phyloP scores from a whole-genome alignment of 352 stramenopile genomes.

The Globisporangium acanthophoron region DNA sequence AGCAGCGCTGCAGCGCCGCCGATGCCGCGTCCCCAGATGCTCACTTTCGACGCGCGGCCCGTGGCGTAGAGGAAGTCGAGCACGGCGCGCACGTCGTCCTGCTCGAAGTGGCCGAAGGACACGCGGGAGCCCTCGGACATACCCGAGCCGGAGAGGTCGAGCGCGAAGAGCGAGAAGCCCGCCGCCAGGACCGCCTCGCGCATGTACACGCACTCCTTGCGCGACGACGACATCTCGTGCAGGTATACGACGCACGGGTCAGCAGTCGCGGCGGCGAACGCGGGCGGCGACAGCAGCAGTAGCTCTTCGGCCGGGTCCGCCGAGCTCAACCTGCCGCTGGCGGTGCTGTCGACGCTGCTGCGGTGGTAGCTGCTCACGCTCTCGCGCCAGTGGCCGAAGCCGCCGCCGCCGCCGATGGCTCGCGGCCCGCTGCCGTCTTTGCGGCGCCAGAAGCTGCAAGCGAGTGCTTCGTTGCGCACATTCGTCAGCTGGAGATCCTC shows the following conservation, averaged over 20 bases:
- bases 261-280: constrained; percentile 4
- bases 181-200: constrained; percentile 37
- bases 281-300: constrained; percentile 4
- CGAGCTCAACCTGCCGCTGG: not conserved
- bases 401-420: not conserved
- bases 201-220: constrained; percentile 73
- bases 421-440: not conserved
- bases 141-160: constrained; percentile 69
- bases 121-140: constrained; percentile 57
- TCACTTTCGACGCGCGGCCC: constrained; percentile 37
- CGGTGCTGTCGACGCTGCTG: constrained; percentile 12
- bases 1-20: constrained; percentile 49
- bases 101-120: constrained; percentile 69
- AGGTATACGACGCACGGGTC: constrained; percentile 69
- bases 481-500: constrained; percentile 65
- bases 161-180: constrained; percentile 67
- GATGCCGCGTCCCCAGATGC: constrained; percentile 65
- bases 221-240: constrained; percentile 73
- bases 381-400: constrained; percentile 9
- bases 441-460: constrained; percentile 68
- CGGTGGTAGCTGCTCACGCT: constrained; percentile 21
- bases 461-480: constrained; percentile 36
- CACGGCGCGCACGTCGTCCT: constrained; percentile 46
- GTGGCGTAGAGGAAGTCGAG: constrained; percentile 70
- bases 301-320: constrained; percentile 3